Evolutionary conservation across 306 rosid species (phyloP).

Genomic region (Erythrophleum fordii): DNA sequence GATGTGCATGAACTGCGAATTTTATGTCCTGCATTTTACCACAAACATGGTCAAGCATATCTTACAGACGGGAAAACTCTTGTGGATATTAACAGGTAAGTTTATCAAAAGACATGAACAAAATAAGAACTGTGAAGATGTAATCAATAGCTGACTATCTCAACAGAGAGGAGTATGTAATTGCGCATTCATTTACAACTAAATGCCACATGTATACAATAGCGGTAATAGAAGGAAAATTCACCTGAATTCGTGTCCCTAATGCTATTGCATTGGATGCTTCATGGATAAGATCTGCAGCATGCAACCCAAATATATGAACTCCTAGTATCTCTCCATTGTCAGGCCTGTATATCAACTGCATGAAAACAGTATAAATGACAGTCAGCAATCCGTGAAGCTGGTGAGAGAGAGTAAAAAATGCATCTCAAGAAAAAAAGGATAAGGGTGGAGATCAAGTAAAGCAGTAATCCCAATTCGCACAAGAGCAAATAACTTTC

Average conservation of each 20-base stretch:
- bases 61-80: background rate
- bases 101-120: background rate
- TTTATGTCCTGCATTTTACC: conserved; percentile 69
- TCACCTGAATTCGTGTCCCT: conserved; percentile 91
- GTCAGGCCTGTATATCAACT: conserved; percentile 99
- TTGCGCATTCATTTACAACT: background rate
- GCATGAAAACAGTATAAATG: conserved; percentile 43
- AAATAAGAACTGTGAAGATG: background rate
- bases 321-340: conserved; percentile 96
- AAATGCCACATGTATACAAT: background rate
- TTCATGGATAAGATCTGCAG: conserved; percentile 99
- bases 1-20: conserved; percentile 83
- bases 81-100: conserved; percentile 8
- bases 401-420: background rate
- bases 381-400: conserved; percentile 28
- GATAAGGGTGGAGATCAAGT: background rate
- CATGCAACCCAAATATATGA: conserved; percentile 96
- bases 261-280: conserved; percentile 97
- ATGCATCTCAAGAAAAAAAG: background rate
- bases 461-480: conserved; percentile 2
- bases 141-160: background rate
- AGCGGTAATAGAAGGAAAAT: conserved; percentile 15
- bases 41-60: background rate
- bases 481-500: background rate
- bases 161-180: conserved; percentile 5